Evolutionary conservation across 2,329 filamentous ascomycete species (phyloP).

Genomic region (Chaetomiaceae sp.): DNA sequence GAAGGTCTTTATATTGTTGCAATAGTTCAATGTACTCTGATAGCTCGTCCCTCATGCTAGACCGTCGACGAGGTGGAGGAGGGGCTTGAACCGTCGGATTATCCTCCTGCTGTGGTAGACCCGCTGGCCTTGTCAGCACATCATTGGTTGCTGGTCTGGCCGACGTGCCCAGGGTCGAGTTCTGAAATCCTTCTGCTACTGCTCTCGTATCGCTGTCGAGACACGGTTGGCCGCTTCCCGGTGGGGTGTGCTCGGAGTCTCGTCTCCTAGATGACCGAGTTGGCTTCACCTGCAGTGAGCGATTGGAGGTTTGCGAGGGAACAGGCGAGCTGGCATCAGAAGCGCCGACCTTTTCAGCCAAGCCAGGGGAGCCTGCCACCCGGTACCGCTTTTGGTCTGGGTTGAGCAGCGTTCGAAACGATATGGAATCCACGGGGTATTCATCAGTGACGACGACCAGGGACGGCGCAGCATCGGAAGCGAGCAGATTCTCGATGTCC

Average conservation of each 20-base stretch:
- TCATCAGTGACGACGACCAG: conserved; percentile 59
- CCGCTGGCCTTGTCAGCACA: not conserved
- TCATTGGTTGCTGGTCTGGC: not conserved
- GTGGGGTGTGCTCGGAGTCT: conserved; percentile 33
- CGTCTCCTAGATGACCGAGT: conserved; percentile 34
- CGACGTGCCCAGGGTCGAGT: not conserved
- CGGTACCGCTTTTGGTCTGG: conserved; percentile 54
- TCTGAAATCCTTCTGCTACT: too few species aligned
- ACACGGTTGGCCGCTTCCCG: conserved; percentile 17
- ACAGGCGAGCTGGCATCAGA: conserved; percentile 1
- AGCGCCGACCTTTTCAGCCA: not conserved
- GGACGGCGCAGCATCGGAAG: conserved; percentile 20
- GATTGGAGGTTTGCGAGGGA: conserved; percentile 22
- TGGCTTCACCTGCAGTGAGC: conserved; percentile 47
- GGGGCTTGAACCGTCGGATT: not conserved
- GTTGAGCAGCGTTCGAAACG: conserved; percentile 53
- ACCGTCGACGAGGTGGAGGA: conserved; percentile 4
- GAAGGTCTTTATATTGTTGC: conserved; percentile 55
- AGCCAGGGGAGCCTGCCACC: conserved; percentile 45
- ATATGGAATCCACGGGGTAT: conserved; percentile 65
- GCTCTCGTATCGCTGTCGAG: not conserved
- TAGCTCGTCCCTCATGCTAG: conserved; percentile 48
- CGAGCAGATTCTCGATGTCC: conserved; percentile 48
- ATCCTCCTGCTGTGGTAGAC: not conserved
- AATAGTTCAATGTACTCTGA: conserved; percentile 60